Conservation (phyloP, 73 alveolate genomes). For the Paraurostyla sp. region DNA sequence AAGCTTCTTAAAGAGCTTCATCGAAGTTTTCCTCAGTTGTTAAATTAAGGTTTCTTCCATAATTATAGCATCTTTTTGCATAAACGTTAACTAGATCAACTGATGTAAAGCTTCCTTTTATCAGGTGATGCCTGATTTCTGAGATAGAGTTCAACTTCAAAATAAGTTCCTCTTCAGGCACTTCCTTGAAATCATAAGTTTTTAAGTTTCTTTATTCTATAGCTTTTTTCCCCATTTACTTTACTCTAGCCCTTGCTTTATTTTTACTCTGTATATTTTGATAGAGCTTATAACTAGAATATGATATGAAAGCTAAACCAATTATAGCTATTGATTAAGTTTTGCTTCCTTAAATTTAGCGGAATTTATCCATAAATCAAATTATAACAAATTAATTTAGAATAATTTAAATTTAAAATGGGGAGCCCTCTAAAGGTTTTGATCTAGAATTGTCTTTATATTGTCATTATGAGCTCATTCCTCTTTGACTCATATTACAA, state of each 20-base stretch:
- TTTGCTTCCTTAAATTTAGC: too few species aligned
- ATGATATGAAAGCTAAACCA: background rate
- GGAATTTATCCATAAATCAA: background rate
- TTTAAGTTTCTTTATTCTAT: background rate
- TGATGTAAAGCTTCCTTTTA: background rate
- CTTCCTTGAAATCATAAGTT: background rate
- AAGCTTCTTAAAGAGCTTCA: conserved; percentile 45
- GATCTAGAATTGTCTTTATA: conserved; percentile 28
- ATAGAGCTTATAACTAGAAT: background rate
- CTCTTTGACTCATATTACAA: conserved; percentile 49
- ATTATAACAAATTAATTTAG: background rate
- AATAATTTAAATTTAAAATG: background rate
- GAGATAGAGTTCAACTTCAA: background rate
- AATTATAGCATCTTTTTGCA: conserved; percentile 33
- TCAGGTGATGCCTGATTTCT: conserved; percentile 29
- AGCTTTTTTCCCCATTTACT: background rate
- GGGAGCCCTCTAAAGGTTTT: conserved; percentile 25
- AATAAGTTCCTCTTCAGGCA: background rate
- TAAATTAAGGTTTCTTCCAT: conserved; percentile 45
- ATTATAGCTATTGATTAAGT: too few species aligned
- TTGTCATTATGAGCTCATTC: conserved; percentile 32
- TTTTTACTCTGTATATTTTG: background rate
- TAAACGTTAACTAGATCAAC: conserved; percentile 34
- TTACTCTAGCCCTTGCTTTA: background rate
- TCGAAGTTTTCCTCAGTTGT: conserved; percentile 62